Evolutionary conservation across 768 basidiomycete species (phyloP), one percentile per base, ranked within the genome.

Genomic region (Hericium rajendrae): DNA sequence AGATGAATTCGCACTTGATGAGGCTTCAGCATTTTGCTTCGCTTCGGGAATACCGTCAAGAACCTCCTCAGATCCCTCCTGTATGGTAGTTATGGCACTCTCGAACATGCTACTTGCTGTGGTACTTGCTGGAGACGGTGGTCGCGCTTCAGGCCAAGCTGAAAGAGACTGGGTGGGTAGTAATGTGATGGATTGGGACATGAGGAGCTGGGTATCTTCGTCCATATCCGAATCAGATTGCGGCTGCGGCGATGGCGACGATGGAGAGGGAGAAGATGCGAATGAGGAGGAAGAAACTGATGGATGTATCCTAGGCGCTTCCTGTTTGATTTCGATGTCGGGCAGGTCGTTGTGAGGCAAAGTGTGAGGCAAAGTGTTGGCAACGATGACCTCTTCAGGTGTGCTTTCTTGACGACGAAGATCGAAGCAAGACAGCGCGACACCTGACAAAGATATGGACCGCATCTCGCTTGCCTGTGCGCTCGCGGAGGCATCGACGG

Each of bases 141-240:
- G 48, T 46, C 73, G 67, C 12, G 76, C 78, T 41, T 81, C 54
- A 24, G 41, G 43, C 10, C 48, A 55, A 48, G 49, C 18, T 18
- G n/a, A 4, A 13, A 54, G 39, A 6, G 68, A 64, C 2, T 64
- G 65, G 1, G 71, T 66, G 24, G 72, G 85, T 39, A 92, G 73
- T 54, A 71, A 76, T 2, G 77, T 84, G 38, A 89, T 73, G 5
- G 88, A 91, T 66, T 89, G 86, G 6, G 86, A 85, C 87, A 91
- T 89, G 54, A 78, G 72, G 64, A 81, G 70, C 49, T 80, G 79
- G 6, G 78, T 74, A 32, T 82, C 80, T 62, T 88, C 85, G 59
- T 90, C 87, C 39, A 87, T 55, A 40, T 68, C 66, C 6, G 68
- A 70, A 43, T 49, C 58, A 5, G 64, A 66, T 46, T 66, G 32